Conservation (phyloP, 306 rosid species). For the Inga oerstediana region DNA sequence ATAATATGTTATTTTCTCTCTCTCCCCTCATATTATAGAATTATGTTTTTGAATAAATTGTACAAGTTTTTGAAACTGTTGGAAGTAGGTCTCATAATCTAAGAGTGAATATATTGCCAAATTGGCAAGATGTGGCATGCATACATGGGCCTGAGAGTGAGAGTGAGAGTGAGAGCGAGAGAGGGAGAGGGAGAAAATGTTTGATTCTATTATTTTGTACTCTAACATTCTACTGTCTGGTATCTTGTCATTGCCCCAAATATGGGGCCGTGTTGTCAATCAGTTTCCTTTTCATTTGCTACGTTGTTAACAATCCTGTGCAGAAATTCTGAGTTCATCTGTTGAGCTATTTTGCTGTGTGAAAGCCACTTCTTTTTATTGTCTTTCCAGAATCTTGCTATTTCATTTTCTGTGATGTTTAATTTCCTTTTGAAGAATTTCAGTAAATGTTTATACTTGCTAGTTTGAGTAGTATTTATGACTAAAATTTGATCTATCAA, state of each 20-base stretch:
- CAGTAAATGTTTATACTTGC: background rate
- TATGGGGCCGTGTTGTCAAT: background rate
- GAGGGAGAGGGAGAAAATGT: background rate
- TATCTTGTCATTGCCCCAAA: background rate
- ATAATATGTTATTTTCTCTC: background rate
- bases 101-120: constrained; percentile 20
- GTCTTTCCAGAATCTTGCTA: background rate
- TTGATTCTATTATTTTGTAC: constrained; percentile 22
- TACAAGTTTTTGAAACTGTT: background rate
- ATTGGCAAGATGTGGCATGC: background rate
- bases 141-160: background rate
- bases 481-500: background rate
- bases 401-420: background rate
- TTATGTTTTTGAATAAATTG: background rate
- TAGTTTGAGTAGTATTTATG: background rate
- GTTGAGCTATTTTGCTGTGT: background rate
- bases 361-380: background rate
- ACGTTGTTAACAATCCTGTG: background rate
- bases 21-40: background rate
- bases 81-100: background rate
- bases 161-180: background rate
- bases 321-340: background rate
- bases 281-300: background rate
- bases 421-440: background rate
- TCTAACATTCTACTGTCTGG: constrained; percentile 5